phyloP scores from a whole-genome alignment of 441 rosid genomes.

The Mallotus japonicus region DNA sequence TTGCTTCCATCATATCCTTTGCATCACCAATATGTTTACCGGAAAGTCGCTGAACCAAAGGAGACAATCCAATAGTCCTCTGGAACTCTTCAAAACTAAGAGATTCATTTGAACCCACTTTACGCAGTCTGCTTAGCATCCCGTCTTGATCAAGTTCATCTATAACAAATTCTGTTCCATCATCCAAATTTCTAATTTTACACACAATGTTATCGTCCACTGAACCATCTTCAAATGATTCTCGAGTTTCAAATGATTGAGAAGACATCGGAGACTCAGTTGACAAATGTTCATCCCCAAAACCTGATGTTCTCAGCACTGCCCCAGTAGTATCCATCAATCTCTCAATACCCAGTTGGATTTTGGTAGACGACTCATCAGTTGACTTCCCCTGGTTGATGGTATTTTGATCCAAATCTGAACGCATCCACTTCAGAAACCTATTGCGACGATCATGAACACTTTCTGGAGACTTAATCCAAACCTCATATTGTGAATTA shows the following conservation, averaged over 20 bases:
- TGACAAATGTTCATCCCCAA: slow-evolving; percentile 19
- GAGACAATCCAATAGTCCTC: slow-evolving; percentile 28
- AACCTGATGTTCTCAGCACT: slow-evolving; percentile 37
- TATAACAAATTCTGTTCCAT: slow-evolving; percentile 29
- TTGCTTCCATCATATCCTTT: slow-evolving; percentile 23
- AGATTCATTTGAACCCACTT: slow-evolving; percentile 32
- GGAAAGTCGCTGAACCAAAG: slow-evolving; percentile 28
- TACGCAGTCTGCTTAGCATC: slow-evolving; percentile 22
- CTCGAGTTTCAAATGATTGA: slow-evolving; percentile 25
- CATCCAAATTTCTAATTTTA: slow-evolving; percentile 32
- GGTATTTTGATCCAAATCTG: slow-evolving; percentile 23
- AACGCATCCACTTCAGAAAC: slow-evolving; percentile 73
- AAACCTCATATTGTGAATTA: slow-evolving; percentile 49
- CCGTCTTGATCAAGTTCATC: slow-evolving; percentile 30
- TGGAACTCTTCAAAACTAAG: slow-evolving; percentile 43
- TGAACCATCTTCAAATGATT: slow-evolving; percentile 18
- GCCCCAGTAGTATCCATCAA: slow-evolving; percentile 41
- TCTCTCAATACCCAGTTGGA: slow-evolving; percentile 31
- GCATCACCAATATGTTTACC: slow-evolving; percentile 21
- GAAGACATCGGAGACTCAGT: slow-evolving; percentile 26
- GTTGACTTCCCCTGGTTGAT: slow-evolving; percentile 32
- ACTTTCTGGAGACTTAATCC: slow-evolving; percentile 65
- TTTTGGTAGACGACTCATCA: slow-evolving; percentile 17
- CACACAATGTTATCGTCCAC: slow-evolving; percentile 19
- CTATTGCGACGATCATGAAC: slow-evolving; percentile 66